phyloP scores from a whole-genome alignment of 2,329 filamentous ascomycete species.

The Cladosporium sp. region DNA sequence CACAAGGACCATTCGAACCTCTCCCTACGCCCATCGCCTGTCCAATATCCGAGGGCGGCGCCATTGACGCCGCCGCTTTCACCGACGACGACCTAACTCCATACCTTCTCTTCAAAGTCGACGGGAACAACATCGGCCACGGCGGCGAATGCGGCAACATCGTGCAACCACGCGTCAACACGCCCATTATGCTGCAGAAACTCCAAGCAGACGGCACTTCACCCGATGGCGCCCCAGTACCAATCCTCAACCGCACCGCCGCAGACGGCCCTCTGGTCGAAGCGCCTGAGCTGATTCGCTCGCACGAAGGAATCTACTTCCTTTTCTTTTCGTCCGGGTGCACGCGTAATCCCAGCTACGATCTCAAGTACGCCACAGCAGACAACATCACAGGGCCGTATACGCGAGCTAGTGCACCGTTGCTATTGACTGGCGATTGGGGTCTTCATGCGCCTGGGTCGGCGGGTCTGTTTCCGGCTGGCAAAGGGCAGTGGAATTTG shows the following conservation, averaged over 20 bases:
- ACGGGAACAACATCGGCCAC: conserved; percentile 38
- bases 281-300: conserved; percentile 34
- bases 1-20: conserved; percentile 35
- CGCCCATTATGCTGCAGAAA: conserved; percentile 38
- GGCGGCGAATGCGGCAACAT: conserved; percentile 37
- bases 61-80: conserved; percentile 37
- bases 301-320: conserved; percentile 35
- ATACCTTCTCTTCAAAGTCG: conserved; percentile 38
- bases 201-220: conserved; percentile 34
- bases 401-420: conserved; percentile 25
- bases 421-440: conserved; percentile 34
- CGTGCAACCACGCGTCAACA: conserved; percentile 26
- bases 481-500: conserved; percentile 28
- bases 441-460: conserved; percentile 37
- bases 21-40: conserved; percentile 30
- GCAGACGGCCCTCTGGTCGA: conserved; percentile 39
- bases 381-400: conserved; percentile 35
- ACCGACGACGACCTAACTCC: conserved; percentile 30
- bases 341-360: conserved; percentile 33
- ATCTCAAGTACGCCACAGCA: conserved; percentile 37
- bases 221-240: conserved; percentile 24
- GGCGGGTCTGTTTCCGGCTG: conserved; percentile 29
- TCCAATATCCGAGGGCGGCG: conserved; percentile 33
- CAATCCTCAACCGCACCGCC: conserved; percentile 32
- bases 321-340: conserved; percentile 41